A percentile compares a stretch with the other conserved stretches of the same genome.
Conservation (phyloP, 805 yeast species). For the Candida piceae region DNA sequence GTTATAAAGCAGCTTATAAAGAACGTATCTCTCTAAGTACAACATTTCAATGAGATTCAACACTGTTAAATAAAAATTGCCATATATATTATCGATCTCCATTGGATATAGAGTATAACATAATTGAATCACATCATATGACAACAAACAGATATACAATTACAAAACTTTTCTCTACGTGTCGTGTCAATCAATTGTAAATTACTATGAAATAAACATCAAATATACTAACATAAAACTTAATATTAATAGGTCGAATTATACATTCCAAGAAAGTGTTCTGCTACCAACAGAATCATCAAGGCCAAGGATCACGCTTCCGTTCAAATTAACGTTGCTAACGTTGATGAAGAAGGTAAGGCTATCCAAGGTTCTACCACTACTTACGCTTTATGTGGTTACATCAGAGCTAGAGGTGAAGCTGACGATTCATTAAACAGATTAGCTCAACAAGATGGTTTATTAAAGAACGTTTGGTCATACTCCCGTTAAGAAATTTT, state of each 20-base stretch:
- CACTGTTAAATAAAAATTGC: too few species aligned
- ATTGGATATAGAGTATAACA: too few species aligned
- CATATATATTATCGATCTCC: too few species aligned
- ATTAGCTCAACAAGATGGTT: slow-evolving; percentile 98
- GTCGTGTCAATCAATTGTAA: too few species aligned
- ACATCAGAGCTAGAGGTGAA: slow-evolving; percentile 98
- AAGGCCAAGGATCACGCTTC: slow-evolving; percentile 99
- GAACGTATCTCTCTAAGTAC: too few species aligned
- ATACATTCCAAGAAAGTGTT: slow-evolving; percentile 99
- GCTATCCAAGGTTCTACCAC: slow-evolving; percentile 85
- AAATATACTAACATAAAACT: slow-evolving; percentile 14
- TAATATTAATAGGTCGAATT: slow-evolving; percentile 79
- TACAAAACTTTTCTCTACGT: too few species aligned
- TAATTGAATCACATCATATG: too few species aligned
- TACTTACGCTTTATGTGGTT: slow-evolving; percentile 96
- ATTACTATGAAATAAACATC: too few species aligned
- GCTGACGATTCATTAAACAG: slow-evolving; percentile 99
- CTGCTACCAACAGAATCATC: slow-evolving; percentile 99
- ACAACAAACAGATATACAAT: too few species aligned
- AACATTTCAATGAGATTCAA: too few species aligned
- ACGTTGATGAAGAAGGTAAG: slow-evolving; percentile 95
- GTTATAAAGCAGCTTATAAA: too few species aligned
- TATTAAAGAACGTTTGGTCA: slow-evolving; percentile 92
- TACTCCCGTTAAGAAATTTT: slow-evolving; percentile 71
- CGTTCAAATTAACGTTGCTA: slow-evolving; percentile 97